Base-by-base conservation (phyloP, 2,329 filamentous ascomycete species). In the Simplicillium aogashimaense region DNA sequence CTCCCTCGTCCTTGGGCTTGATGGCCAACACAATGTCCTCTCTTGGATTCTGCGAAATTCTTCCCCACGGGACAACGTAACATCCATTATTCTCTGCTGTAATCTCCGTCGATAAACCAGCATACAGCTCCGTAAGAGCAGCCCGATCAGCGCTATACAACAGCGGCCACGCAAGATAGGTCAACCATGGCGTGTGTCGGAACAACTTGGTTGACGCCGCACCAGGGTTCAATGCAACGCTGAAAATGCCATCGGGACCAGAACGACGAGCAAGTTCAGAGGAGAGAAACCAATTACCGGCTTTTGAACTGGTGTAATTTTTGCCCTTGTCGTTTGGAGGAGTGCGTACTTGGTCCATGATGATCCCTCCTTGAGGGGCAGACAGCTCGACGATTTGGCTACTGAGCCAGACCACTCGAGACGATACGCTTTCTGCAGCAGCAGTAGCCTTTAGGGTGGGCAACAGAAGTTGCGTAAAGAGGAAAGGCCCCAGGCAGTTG, bases 401-500 rank as follows among this genome's bases (percentile, higher is more conserved):
- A 5, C 45, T 42, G 7, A 51, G 47, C 50, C 50, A 53, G 4
- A 52, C 42, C 16, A 53, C 47, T 18, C 50, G 46, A 3, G 50
- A 47, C 6, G 41, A 40, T 30, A 17, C 30, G 12, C 64, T 50
- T 6, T 49, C 50, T 6, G 48, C 35, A 33, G 40, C 43, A 11
- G 56, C 54, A 13, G 58, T 58, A 13, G 50, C 43, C 9, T 45
- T 44, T 10, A 63, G 43, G 7, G 55, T 39, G 2, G 59, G 59
- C 20, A 54, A 53, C 7, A 62, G 46, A 8, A 60, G 47, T 38
- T 53, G 53, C 3, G 58, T 61, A 30, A 63, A 51, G 6, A 62
- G 45, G 39, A 63, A 63, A 8, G 54, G 54, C 7, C 59, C 59
- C 16, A 63, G 47, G 37, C 59, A 57, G 41, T 63, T 62, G 1